These are phyloP conservation scores for Erucastrum elatum DNA, from an alignment of 345 rosid species.

Conservation along the genomic window DNA sequence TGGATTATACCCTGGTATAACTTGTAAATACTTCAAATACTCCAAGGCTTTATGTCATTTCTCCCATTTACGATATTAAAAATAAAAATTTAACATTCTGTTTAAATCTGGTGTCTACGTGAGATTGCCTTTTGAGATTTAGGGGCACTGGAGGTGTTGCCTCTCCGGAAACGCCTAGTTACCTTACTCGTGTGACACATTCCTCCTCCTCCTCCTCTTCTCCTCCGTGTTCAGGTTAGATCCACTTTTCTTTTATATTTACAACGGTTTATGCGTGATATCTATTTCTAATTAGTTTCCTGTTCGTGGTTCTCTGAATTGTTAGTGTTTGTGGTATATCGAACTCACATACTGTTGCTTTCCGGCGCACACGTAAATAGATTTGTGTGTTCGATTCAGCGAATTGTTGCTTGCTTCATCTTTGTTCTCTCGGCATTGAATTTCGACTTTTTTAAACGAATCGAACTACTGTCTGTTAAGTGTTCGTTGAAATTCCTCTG, in stretches of 20 bases:
- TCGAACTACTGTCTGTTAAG: not conserved
- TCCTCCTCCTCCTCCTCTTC: not conserved
- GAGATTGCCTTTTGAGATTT: too few species aligned
- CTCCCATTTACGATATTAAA: too few species aligned
- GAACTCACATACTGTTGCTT: not conserved
- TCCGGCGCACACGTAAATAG: not conserved
- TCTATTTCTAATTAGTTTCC: not conserved
- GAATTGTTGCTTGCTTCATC: not conserved
- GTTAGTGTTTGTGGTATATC: not conserved
- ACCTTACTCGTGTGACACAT: not conserved
- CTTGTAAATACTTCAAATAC: too few species aligned
- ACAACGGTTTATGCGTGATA: not conserved
- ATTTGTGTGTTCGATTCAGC: constrained; percentile 1
- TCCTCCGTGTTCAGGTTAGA: constrained; percentile 1
- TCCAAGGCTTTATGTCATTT: too few species aligned
- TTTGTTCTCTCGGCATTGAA: not conserved
- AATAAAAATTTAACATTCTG: too few species aligned
- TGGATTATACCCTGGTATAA: too few species aligned
- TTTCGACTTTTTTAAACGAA: not conserved
- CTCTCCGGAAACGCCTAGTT: not conserved
- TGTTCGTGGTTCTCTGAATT: not conserved
- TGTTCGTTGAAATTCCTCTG: constrained; percentile 27
- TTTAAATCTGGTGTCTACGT: too few species aligned
- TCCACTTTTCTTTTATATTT: not conserved
- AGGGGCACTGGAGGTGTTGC: too few species aligned